phyloP scores from a whole-genome alignment of 1,139 yeast species.

The Candida mesenterica region DNA sequence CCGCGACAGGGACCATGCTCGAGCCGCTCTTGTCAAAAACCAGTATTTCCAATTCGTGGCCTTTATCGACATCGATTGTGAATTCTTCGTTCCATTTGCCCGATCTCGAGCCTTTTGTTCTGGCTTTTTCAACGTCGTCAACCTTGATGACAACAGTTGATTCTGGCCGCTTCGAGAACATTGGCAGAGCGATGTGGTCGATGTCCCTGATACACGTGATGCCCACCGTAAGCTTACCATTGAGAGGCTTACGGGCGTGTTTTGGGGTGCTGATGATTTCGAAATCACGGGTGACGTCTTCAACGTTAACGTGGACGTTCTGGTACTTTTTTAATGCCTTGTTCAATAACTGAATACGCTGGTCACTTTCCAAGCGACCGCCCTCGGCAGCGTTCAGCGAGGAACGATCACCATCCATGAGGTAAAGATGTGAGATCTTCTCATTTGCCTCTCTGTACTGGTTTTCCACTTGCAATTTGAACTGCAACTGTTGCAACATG shows the following conservation, averaged over 20 bases:
- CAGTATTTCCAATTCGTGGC: conserved; percentile 85
- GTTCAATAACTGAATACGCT: conserved; percentile 78
- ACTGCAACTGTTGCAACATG: conserved; percentile 92
- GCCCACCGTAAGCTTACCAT: conserved; percentile 73
- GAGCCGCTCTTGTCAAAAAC: conserved; percentile 78
- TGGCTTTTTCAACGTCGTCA: conserved; percentile 81
- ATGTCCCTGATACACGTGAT: conserved; percentile 81
- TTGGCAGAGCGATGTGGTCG: conserved; percentile 85
- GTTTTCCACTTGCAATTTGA: conserved; percentile 88
- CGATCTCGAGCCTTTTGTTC: conserved; percentile 69
- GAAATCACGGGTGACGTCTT: conserved; percentile 58
- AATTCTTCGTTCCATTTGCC: conserved; percentile 88
- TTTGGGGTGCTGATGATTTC: conserved; percentile 65
- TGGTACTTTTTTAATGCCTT: conserved; percentile 85
- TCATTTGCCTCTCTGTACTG: conserved; percentile 92
- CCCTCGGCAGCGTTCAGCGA: conserved; percentile 87
- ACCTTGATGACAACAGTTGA: conserved; percentile 74
- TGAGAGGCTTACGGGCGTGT: conserved; percentile 75
- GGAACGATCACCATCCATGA: conserved; percentile 86
- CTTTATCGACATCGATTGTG: conserved; percentile 78
- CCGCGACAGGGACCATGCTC: conserved; percentile 80
- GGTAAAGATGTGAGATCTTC: conserved; percentile 80
- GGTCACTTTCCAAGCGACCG: conserved; percentile 80
- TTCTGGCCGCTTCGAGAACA: conserved; percentile 77
- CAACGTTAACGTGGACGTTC: conserved; percentile 76